Conservation (phyloP, 306 rosid genomes). For the Cucumis hystrix region DNA sequence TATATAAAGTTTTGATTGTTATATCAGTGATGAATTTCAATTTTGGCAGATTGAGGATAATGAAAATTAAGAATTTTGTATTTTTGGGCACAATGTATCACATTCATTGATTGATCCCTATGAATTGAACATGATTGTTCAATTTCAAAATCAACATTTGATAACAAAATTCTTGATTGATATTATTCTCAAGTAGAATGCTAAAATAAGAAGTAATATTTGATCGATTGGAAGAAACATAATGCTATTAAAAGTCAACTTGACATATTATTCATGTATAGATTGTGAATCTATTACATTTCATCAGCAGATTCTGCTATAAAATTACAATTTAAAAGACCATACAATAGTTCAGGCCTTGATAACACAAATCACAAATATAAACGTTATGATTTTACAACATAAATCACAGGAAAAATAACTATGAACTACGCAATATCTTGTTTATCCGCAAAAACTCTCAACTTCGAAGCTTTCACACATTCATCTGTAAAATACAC, state of each 20-base stretch:
- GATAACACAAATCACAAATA: no score
- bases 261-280: not conserved
- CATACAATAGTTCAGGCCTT: not conserved
- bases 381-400: not conserved
- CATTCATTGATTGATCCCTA: no score
- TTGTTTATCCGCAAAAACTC: not conserved
- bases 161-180: not conserved
- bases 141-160: not conserved
- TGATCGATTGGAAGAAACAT: not conserved
- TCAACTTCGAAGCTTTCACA: not conserved
- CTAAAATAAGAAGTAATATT: not conserved
- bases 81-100: no score
- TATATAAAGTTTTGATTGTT: no score
- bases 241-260: not conserved
- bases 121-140: not conserved
- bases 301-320: not conserved
- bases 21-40: no score
- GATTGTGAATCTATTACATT: not conserved
- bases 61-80: no score
- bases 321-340: not conserved
- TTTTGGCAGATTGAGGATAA: no score
- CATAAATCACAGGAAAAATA: not conserved
- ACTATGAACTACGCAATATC: not conserved
- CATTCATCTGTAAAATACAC: not conserved
- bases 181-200: not conserved